These are phyloP conservation scores for Trichophyton benhamiae DNA, from an alignment of 2,329 filamentous ascomycete genomes.

Conservation along the genomic window DNA sequence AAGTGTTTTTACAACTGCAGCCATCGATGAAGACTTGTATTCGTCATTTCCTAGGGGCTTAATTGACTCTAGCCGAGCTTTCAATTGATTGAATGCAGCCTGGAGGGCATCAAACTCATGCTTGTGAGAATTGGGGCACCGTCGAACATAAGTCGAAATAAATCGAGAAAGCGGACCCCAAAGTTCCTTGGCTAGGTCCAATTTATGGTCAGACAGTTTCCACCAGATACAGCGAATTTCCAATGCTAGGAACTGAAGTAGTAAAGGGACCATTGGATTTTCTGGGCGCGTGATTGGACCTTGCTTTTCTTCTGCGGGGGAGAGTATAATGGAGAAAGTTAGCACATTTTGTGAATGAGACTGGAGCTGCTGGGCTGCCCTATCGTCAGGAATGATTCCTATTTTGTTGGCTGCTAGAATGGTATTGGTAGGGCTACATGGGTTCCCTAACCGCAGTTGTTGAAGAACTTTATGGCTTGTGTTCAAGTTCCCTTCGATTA, in stretches of 20 bases:
- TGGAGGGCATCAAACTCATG: conserved; percentile 28
- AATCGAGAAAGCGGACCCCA: conserved; percentile 33
- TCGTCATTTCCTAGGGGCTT: conserved; percentile 16
- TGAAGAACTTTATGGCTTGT: conserved; percentile 23
- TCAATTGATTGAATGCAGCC: conserved; percentile 26
- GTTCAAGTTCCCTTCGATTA: conserved; percentile 22
- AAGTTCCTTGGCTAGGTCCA: conserved; percentile 31
- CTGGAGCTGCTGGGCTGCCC: conserved; percentile 34
- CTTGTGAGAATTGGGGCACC: conserved; percentile 24
- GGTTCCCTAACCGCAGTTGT: conserved; percentile 23
- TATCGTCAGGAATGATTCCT: conserved; percentile 26
- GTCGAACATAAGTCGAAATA: conserved; percentile 26
- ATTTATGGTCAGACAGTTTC: conserved; percentile 31
- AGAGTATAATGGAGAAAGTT: conserved; percentile 20
- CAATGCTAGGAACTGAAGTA: conserved; percentile 31
- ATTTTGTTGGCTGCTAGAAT: conserved; percentile 29
- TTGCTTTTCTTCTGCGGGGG: conserved; percentile 8
- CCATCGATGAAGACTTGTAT: conserved; percentile 20
- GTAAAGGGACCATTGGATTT: conserved; percentile 23
- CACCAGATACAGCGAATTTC: conserved; percentile 33
- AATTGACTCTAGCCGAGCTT: conserved; percentile 20
- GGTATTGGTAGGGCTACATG: conserved; percentile 29
- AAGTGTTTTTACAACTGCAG: conserved; percentile 25
- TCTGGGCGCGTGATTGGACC: conserved; percentile 12
- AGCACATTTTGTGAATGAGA: conserved; percentile 31